Percentiles rank a stretch among this genome's conserved stretches.
Evolutionary conservation across 805 yeast genomes (phyloP).

Genomic region (Alloascoidea hylecoeti): DNA sequence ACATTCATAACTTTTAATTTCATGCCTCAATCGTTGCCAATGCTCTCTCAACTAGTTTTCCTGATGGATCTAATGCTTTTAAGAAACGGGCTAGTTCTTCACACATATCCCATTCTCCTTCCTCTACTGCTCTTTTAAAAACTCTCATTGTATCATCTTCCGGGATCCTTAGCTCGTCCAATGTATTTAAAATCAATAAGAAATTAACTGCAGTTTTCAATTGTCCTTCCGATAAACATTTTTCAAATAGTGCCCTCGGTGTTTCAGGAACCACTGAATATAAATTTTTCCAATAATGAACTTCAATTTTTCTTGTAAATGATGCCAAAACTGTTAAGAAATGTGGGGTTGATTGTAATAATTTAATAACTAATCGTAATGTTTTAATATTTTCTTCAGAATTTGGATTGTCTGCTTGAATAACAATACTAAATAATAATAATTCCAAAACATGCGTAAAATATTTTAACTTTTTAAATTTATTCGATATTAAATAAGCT

Average conservation of each 20-base stretch:
- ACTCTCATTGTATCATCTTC: conserved; percentile 15
- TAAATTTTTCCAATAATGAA: conserved; percentile 32
- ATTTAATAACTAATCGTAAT: conserved; percentile 11
- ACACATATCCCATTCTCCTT: conserved; percentile 19
- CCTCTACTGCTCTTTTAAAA: conserved; percentile 18
- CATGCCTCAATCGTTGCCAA: not conserved
- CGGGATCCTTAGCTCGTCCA: conserved; percentile 13
- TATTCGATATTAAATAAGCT: conserved; percentile 11
- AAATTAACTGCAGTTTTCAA: conserved; percentile 25
- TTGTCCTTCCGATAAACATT: conserved; percentile 17
- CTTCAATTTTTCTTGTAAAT: conserved; percentile 46
- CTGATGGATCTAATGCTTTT: conserved; percentile 19
- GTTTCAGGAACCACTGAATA: conserved; percentile 20
- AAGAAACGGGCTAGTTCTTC: conserved; percentile 22
- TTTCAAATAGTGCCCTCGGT: conserved; percentile 19
- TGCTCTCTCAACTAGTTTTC: conserved; percentile 6
- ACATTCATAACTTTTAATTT: too few relatives aligned
- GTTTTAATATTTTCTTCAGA: conserved; percentile 5
- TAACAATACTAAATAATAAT: conserved; percentile 20
- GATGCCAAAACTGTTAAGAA: conserved; percentile 22
- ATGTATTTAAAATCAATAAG: conserved; percentile 21
- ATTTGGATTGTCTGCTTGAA: conserved; percentile 7
- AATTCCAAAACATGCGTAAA: conserved; percentile 26
- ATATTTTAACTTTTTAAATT: conserved; percentile 18
- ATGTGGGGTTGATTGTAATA: conserved; percentile 19